Evolutionary conservation across 1,139 yeast species (phyloP).

Genomic region (Kodamaea fungicola): DNA sequence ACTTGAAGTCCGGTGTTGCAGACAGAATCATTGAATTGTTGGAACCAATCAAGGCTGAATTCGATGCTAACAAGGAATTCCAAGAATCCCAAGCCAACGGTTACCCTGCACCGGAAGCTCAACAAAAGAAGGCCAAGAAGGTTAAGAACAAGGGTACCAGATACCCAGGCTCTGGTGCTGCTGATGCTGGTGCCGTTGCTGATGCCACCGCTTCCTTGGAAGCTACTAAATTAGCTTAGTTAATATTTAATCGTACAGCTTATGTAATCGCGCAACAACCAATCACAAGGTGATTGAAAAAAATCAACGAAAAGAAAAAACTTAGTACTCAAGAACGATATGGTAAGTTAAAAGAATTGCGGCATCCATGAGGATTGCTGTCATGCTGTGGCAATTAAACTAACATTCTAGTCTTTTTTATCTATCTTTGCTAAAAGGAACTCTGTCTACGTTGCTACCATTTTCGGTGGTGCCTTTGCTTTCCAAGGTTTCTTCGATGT

Average conservation of each 20-base stretch:
- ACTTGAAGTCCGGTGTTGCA: slow-evolving; percentile 87
- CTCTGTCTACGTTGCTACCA: slow-evolving; percentile 82
- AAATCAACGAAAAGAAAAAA: slow-evolving; percentile 4
- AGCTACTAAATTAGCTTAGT: slow-evolving; percentile 6
- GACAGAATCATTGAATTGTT: slow-evolving; percentile 76
- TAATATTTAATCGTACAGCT: not conserved
- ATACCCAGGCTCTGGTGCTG: slow-evolving; percentile 63
- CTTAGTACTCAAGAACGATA: not conserved
- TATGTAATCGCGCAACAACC: slow-evolving; percentile 4
- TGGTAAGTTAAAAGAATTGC: not conserved
- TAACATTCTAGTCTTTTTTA: slow-evolving; percentile 15
- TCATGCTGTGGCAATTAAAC: slow-evolving; percentile 3
- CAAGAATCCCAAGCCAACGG: slow-evolving; percentile 73
- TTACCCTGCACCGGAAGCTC: slow-evolving; percentile 72
- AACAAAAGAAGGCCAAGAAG: slow-evolving; percentile 64
- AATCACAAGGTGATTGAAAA: slow-evolving; percentile 8
- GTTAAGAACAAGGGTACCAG: slow-evolving; percentile 78
- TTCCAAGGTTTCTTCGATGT: slow-evolving; percentile 85
- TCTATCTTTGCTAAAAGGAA: slow-evolving; percentile 76
- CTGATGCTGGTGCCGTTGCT: slow-evolving; percentile 10
- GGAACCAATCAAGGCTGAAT: slow-evolving; percentile 80
- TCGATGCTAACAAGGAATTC: slow-evolving; percentile 60
- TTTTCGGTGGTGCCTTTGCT: slow-evolving; percentile 82
- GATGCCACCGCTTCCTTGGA: slow-evolving; percentile 6
- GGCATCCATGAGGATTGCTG: not conserved